Evolutionary conservation across 1,284 basidiomycete species (phyloP).

Genomic region (Trametes sp.): DNA sequence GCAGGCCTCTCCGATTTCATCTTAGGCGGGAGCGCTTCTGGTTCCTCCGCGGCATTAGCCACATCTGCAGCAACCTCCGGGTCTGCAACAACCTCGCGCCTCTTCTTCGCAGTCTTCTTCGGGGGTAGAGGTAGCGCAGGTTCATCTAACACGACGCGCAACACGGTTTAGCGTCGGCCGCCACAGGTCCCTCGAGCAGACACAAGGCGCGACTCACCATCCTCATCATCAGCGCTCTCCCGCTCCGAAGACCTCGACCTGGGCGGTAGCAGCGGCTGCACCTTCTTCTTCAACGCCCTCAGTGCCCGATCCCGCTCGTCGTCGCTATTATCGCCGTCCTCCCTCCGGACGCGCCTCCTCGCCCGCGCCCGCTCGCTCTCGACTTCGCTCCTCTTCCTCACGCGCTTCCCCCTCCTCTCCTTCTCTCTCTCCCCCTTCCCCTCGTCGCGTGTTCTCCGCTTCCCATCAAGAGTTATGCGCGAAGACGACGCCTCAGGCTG

Average conservation of each 20-base stretch:
- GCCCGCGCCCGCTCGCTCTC: constrained; percentile 24
- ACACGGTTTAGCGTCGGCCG: neutral
- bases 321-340: constrained; percentile 3
- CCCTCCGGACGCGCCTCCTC: constrained; percentile 20
- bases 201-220: constrained; percentile 20
- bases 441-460: constrained; percentile 20
- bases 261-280: constrained; percentile 8
- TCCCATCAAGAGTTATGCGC: constrained; percentile 36
- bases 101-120: constrained; percentile 23
- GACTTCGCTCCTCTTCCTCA: constrained; percentile 29
- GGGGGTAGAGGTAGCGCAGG: constrained; percentile 4
- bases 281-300: constrained; percentile 23
- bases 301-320: constrained; percentile 20
- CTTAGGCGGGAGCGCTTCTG: constrained; percentile 15
- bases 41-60: constrained; percentile 9
- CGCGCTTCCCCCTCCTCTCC: constrained; percentile 30
- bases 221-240: constrained; percentile 30
- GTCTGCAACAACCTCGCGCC: constrained; percentile 9
- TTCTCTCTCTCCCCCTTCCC: constrained; percentile 16
- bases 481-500: constrained; percentile 40
- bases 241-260: constrained; percentile 25
- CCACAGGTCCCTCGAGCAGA: neutral
- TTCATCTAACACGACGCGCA: constrained; percentile 11
- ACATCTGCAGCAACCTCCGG: constrained; percentile 7
- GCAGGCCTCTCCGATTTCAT: constrained; percentile 3